These are phyloP conservation scores for Cryptococcus sp. DNA, from an alignment of 1,284 basidiomycete genomes.

Conservation along the genomic window DNA sequence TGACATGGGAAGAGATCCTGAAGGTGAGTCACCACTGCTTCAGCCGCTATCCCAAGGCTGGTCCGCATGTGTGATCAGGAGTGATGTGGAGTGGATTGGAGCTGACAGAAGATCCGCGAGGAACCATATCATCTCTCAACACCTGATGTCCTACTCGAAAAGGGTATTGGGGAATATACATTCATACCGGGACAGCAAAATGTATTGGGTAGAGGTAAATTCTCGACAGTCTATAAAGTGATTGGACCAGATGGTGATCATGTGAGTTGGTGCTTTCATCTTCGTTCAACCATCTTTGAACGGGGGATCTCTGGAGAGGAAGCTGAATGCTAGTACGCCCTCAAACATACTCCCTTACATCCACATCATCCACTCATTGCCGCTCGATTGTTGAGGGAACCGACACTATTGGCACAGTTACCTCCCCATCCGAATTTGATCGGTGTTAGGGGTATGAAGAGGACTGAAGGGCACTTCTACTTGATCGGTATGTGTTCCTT, in stretches of 20 bases:
- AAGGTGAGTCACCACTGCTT: neutral
- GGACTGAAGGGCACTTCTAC: constrained; percentile 56
- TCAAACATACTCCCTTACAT: constrained; percentile 57
- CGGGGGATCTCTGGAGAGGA: too few species aligned
- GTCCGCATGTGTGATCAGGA: too few species aligned
- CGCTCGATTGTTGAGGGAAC: constrained; percentile 54
- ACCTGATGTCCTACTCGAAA: constrained; percentile 42
- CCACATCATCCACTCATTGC: constrained; percentile 57
- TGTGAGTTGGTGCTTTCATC: constrained; percentile 27
- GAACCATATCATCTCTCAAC: constrained; percentile 11
- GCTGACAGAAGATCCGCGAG: constrained; percentile 3
- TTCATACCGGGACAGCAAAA: constrained; percentile 36
- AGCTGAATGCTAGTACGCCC: constrained; percentile 52
- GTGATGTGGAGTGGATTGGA: neutral
- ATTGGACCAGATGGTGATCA: constrained; percentile 28
- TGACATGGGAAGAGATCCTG: constrained; percentile 9
- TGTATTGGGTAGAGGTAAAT: constrained; percentile 51
- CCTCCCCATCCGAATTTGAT: constrained; percentile 56
- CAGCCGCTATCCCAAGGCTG: too few species aligned
- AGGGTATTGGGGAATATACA: constrained; percentile 49
- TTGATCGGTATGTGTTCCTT: constrained; percentile 49
- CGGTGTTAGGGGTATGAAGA: constrained; percentile 53
- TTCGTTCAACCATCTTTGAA: neutral
- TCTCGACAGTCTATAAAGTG: constrained; percentile 50
- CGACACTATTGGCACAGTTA: constrained; percentile 54